Percentiles rank a stretch among this genome's conserved stretches.
Evolutionary conservation across 305 asterid species (phyloP).

Genomic region (Nicotiana rustica): DNA sequence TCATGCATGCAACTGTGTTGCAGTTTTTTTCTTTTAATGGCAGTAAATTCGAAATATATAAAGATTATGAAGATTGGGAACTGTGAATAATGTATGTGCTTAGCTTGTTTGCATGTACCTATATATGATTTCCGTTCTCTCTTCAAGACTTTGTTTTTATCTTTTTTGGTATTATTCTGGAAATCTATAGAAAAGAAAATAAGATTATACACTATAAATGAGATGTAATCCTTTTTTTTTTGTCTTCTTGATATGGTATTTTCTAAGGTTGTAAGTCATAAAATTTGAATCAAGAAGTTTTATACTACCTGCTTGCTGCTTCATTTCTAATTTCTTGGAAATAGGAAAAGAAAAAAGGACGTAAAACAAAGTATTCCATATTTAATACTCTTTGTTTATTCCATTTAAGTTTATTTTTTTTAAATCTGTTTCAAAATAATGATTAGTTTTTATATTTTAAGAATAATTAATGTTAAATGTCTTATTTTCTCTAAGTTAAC

Average conservation of each 20-base stretch:
- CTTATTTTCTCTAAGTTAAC: too few species aligned
- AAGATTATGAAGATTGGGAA: constrained; percentile 21
- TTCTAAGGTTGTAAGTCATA: neutral
- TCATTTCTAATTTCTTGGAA: neutral
- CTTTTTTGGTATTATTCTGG: neutral
- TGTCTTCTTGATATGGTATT: neutral
- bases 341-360: neutral
- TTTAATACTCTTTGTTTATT: neutral
- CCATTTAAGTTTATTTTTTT: too few species aligned
- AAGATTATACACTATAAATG: neutral
- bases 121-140: constrained; percentile 33
- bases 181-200: neutral
- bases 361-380: neutral
- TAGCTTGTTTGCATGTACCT: constrained; percentile 8
- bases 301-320: neutral
- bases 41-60: neutral
- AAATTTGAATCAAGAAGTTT: neutral
- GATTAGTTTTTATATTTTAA: too few species aligned
- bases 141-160: neutral
- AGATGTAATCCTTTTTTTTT: neutral
- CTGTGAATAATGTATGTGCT: constrained; percentile 28
- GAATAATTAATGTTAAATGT: too few species aligned
- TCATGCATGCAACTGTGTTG: constrained; percentile 6
- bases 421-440: too few species aligned
- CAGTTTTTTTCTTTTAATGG: neutral